Evolutionary conservation across 768 basidiomycete species (phyloP).

Genomic region (Tulasnella sp.): DNA sequence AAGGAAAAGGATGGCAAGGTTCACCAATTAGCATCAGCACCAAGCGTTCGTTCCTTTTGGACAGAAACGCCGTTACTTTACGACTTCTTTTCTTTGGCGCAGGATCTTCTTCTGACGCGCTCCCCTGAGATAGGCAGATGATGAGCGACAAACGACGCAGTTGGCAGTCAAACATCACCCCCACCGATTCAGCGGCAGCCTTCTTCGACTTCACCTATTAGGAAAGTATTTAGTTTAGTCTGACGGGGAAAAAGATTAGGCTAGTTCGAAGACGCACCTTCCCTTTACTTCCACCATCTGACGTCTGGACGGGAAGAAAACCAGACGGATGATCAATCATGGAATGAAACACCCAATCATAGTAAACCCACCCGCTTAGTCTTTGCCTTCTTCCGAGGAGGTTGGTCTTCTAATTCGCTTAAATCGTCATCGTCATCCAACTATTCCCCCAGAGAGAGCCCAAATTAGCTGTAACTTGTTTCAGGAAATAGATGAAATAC

Average conservation of each 20-base stretch:
- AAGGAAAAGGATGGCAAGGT: background rate
- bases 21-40: too few relatives aligned
- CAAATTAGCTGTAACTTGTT: background rate
- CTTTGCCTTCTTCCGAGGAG: slow-evolving; percentile 44
- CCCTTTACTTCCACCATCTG: background rate
- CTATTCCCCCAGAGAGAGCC: background rate
- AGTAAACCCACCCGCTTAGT: background rate
- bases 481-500: background rate
- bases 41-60: background rate
- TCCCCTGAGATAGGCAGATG: background rate
- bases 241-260: background rate
- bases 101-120: slow-evolving; percentile 42
- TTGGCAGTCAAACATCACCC: background rate
- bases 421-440: slow-evolving; percentile 52
- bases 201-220: background rate
- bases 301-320: background rate
- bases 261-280: slow-evolving; percentile 29
- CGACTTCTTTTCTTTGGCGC: background rate
- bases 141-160: background rate
- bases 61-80: background rate
- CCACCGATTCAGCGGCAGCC: background rate
- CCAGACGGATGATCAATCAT: background rate
- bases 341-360: background rate
- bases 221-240: background rate
- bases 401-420: slow-evolving; percentile 58